Percentiles rank a stretch among this genome's conserved stretches.
Evolutionary conservation across 2,329 filamentous ascomycete genomes (phyloP).

Genomic region (Xylariaceae sp.): DNA sequence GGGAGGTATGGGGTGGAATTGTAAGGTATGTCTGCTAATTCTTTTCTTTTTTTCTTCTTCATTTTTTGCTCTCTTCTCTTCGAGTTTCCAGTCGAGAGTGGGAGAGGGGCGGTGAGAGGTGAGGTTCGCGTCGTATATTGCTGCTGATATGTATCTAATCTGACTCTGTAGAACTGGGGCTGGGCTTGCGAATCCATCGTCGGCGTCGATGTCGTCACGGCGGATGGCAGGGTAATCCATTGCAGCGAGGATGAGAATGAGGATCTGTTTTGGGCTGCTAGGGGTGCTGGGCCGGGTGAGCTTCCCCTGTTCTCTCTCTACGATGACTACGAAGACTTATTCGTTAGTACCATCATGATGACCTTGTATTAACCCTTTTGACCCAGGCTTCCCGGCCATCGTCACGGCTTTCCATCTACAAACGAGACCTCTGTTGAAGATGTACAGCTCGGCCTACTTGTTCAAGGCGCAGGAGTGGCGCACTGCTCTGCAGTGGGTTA

Average conservation of each 20-base stretch:
- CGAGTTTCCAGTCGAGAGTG: too few relatives aligned
- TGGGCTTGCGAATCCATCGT: slow-evolving; percentile 46
- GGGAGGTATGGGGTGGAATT: slow-evolving; percentile 56
- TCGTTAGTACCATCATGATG: too few relatives aligned
- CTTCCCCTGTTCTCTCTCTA: background rate
- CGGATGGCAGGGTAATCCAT: slow-evolving; percentile 35
- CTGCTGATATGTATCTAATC: too few relatives aligned
- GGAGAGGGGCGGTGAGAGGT: too few relatives aligned
- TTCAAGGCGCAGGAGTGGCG: slow-evolving; percentile 42
- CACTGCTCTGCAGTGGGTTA: slow-evolving; percentile 42
- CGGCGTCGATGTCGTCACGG: slow-evolving; percentile 44
- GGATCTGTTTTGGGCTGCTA: slow-evolving; percentile 45
- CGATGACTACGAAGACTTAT: too few relatives aligned
- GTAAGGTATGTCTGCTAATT: slow-evolving; percentile 37
- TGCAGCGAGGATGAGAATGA: slow-evolving; percentile 34
- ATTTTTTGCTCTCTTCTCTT: too few relatives aligned
- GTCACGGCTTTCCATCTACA: slow-evolving; percentile 46
- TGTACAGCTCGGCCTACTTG: slow-evolving; percentile 38
- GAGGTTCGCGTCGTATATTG: too few relatives aligned
- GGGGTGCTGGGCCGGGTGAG: slow-evolving; percentile 40
- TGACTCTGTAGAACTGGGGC: slow-evolving; percentile 42
- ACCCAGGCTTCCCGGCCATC: slow-evolving; percentile 45
- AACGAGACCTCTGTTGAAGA: slow-evolving; percentile 29
- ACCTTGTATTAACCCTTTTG: background rate
- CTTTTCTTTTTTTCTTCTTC: too few relatives aligned